Conservation (phyloP, 2,329 filamentous ascomycete species). For the Paraphoma sp. region DNA sequence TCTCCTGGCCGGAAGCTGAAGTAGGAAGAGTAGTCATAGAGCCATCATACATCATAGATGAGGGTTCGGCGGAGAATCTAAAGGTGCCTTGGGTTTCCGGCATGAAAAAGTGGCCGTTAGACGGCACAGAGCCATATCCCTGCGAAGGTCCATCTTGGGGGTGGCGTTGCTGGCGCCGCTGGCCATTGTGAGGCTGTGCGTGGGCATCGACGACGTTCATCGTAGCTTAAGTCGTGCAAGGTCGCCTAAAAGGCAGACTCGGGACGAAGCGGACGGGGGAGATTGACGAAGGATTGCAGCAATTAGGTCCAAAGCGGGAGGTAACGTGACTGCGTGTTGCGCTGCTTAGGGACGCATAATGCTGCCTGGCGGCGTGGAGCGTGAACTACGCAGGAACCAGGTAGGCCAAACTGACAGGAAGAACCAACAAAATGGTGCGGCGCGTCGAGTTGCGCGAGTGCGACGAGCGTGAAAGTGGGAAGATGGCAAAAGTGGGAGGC, state of each 20-base stretch:
- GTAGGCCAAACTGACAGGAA: conserved; percentile 15
- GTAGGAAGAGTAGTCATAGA: conserved; percentile 31
- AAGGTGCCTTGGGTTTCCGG: conserved; percentile 43
- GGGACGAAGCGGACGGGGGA: conserved; percentile 12
- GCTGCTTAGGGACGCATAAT: conserved; percentile 42
- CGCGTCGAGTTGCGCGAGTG: conserved; percentile 21
- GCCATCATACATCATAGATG: conserved; percentile 40
- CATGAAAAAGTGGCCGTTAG: conserved; percentile 32
- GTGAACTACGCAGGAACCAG: conserved; percentile 22
- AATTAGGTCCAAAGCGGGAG: conserved; percentile 17
- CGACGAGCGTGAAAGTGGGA: conserved; percentile 6
- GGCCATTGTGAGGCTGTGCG: conserved; percentile 42
- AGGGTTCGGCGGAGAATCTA: conserved; percentile 44
- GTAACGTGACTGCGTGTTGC: conserved; percentile 38
- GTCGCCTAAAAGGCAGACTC: conserved; percentile 29
- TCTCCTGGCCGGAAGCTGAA: conserved; percentile 33
- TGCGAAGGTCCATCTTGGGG: conserved; percentile 38
- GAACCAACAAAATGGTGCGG: conserved; percentile 17
- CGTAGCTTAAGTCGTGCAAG: conserved; percentile 16
- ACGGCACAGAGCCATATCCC: conserved; percentile 28
- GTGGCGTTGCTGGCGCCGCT: conserved; percentile 44
- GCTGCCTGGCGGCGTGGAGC: conserved; percentile 34
- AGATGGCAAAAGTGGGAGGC: conserved; percentile 28
- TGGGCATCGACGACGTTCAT: conserved; percentile 44
- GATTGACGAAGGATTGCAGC: conserved; percentile 13